Conservation (phyloP, 2,329 filamentous ascomycete genomes). For the Aureobasidium musti region DNA sequence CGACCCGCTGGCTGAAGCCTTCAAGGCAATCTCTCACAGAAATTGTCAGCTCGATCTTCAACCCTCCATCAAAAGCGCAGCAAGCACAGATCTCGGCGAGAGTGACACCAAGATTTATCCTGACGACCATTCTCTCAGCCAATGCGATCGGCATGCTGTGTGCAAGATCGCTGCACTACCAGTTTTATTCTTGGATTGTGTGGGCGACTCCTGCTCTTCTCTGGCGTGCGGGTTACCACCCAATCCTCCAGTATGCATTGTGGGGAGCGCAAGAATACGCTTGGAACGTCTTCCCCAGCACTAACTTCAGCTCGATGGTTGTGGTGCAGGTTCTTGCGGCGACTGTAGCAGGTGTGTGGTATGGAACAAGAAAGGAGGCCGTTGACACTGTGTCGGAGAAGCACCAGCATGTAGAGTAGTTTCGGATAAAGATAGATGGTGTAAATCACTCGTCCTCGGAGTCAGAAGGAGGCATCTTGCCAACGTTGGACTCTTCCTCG, state of each 20-base stretch:
- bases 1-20: constrained; percentile 71
- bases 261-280: constrained; percentile 86
- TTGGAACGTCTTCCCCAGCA: constrained; percentile 94
- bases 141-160: constrained; percentile 80
- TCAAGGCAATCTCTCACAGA: constrained; percentile 59
- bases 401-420: constrained; percentile 31
- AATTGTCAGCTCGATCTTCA: constrained; percentile 55
- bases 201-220: constrained; percentile 87
- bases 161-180: constrained; percentile 87
- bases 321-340: constrained; percentile 71
- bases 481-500: constrained; percentile 75
- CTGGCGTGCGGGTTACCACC: constrained; percentile 73
- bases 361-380: constrained; percentile 54
- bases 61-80: constrained; percentile 52
- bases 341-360: constrained; percentile 66
- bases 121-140: constrained; percentile 74
- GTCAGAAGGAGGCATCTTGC: constrained; percentile 81
- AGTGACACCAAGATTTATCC: constrained; percentile 70
- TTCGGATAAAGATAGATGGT: neutral
- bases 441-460: constrained; percentile 62
- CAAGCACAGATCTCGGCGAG: constrained; percentile 59
- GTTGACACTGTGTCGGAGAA: neutral
- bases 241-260: constrained; percentile 64
- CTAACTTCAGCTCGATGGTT: constrained; percentile 60
- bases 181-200: constrained; percentile 89